Evolutionary conservation across 208 protist species (phyloP).

Genomic region (Acanthamoeba royreba): DNA sequence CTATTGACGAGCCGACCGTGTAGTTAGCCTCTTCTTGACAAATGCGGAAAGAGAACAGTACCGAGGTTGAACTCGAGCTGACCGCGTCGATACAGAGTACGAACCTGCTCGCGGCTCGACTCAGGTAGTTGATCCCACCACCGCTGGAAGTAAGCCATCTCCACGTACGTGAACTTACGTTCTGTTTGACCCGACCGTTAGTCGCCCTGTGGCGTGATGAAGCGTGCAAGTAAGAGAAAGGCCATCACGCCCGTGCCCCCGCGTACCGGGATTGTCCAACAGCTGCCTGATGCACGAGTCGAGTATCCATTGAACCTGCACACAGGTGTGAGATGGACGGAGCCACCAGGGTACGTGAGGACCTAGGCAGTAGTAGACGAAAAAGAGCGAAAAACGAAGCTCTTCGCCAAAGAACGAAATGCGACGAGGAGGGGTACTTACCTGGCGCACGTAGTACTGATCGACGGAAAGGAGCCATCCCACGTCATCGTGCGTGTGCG

Average conservation of each 20-base stretch:
- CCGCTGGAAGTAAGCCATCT: neutral
- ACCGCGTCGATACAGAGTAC: neutral
- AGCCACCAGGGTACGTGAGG: neutral
- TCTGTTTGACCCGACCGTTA: no score
- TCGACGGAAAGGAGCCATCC: conserved; percentile 55
- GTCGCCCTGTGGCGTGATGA: no score
- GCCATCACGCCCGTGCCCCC: no score
- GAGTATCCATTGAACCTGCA: neutral
- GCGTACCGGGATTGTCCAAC: neutral
- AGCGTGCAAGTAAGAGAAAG: no score
- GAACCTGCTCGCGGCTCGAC: neutral
- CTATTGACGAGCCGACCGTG: neutral
- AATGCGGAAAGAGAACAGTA: no score
- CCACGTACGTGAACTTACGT: conserved; percentile 8
- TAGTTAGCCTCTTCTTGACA: no score
- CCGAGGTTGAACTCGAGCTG: conserved; percentile 4
- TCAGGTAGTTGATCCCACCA: neutral
- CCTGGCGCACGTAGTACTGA: conserved; percentile 37
- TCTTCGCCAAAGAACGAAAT: no score
- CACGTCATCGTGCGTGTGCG: conserved; percentile 54
- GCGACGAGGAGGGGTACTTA: neutral
- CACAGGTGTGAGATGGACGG: neutral
- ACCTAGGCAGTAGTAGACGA: neutral
- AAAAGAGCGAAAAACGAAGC: neutral
- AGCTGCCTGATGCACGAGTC: neutral